A percentile compares a stretch with the other conserved stretches of the same genome.
Evolutionary conservation across 345 rosid genomes (phyloP).

Genomic region (Eucalyptus viminalis): DNA sequence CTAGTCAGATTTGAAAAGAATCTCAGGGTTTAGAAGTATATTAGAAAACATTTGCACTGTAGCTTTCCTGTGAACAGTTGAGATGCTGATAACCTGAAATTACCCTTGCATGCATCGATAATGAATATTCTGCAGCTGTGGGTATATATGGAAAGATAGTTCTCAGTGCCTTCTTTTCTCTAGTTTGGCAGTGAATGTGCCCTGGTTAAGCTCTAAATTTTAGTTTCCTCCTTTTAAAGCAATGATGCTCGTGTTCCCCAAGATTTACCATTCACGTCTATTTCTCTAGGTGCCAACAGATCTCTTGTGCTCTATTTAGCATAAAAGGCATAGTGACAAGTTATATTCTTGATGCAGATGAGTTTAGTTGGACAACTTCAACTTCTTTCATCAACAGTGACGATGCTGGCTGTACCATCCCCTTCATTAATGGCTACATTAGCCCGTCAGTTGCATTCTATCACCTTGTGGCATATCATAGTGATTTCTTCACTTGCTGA

Average conservation of each 20-base stretch:
- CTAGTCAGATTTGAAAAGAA: neutral
- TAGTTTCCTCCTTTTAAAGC: neutral
- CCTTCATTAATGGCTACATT: constrained; percentile 91
- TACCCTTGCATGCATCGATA: neutral
- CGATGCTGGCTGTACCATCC: constrained; percentile 90
- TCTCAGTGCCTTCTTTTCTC: neutral
- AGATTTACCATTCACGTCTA: neutral
- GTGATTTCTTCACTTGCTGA: neutral
- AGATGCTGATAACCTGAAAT: neutral
- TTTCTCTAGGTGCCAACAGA: neutral
- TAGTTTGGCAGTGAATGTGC: neutral
- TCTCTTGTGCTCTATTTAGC: neutral
- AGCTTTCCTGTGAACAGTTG: neutral
- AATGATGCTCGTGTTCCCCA: neutral
- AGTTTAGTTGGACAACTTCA: constrained; percentile 80
- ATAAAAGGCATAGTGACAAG: neutral
- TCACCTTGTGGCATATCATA: neutral
- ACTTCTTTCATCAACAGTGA: constrained; percentile 88
- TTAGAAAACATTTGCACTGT: neutral
- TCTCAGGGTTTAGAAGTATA: neutral
- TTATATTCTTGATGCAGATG: constrained; percentile 40
- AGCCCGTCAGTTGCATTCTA: constrained; percentile 64
- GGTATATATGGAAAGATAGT: neutral
- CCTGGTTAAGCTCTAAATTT: neutral
- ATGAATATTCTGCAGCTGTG: neutral